phyloP scores from a whole-genome alignment of 352 stramenopile species.

The Pythium plurisporium region DNA sequence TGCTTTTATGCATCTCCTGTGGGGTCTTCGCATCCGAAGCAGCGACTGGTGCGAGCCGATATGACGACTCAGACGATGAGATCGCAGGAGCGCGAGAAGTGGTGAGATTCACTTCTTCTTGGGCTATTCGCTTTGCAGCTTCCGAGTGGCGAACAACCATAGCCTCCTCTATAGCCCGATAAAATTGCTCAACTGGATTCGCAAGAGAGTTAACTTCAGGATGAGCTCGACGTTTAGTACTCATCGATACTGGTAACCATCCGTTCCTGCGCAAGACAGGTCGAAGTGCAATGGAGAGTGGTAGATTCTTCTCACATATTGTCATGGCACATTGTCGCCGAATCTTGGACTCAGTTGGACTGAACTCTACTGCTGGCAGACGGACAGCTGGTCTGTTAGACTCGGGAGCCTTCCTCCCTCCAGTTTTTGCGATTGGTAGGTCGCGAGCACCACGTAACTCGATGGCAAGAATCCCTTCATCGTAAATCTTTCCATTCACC shows the following conservation, averaged over 20 bases:
- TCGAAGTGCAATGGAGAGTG: conserved; percentile 27
- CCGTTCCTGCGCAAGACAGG: conserved; percentile 23
- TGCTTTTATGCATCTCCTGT: conserved; percentile 34
- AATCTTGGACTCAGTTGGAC: conserved; percentile 18
- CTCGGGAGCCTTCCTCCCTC: conserved; percentile 2
- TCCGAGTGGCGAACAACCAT: neutral
- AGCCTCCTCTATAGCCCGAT: conserved; percentile 27
- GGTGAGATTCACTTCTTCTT: too few species aligned
- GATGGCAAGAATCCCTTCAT: conserved; percentile 64
- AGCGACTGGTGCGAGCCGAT: neutral
- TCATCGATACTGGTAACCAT: conserved; percentile 17
- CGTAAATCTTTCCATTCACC: conserved; percentile 54
- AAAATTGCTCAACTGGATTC: conserved; percentile 39
- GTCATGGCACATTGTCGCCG: conserved; percentile 27
- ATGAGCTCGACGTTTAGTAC: conserved; percentile 2
- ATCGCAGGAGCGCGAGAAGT: too few species aligned
- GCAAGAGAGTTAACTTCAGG: neutral
- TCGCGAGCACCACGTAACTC: conserved; percentile 55
- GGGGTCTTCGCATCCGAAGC: neutral
- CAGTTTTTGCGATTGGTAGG: conserved; percentile 25
- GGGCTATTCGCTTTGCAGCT: neutral
- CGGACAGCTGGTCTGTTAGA: conserved; percentile 28
- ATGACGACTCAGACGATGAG: neutral
- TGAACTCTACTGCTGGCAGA: conserved; percentile 36
- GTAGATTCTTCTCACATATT: conserved; percentile 39